Percentiles rank a stretch among this genome's conserved stretches.
phyloP scores from a whole-genome alignment of 768 basidiomycete species.

The Lepiota venenata region DNA sequence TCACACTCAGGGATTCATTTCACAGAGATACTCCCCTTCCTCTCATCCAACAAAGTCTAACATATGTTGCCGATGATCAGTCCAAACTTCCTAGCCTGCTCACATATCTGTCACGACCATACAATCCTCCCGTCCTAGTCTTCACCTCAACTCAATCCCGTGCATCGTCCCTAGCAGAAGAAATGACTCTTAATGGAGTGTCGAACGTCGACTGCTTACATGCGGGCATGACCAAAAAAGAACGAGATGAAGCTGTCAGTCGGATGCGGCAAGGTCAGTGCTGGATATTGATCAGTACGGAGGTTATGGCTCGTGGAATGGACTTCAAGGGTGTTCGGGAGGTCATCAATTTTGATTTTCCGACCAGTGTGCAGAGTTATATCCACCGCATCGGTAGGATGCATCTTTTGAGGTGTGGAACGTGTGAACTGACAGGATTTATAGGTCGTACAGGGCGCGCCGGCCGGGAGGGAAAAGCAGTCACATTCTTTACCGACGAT shows the following conservation, averaged over 20 bases:
- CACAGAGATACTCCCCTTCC: constrained; percentile 89
- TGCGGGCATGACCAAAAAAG: constrained; percentile 83
- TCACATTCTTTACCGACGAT: constrained; percentile 94
- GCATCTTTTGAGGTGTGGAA: not conserved
- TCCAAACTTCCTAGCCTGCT: constrained; percentile 93
- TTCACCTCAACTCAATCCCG: constrained; percentile 92
- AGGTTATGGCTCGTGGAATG: constrained; percentile 98
- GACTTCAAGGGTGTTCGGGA: constrained; percentile 94
- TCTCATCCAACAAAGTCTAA: constrained; percentile 83
- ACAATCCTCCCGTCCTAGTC: constrained; percentile 87
- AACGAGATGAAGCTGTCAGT: constrained; percentile 80
- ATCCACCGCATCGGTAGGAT: constrained; percentile 85
- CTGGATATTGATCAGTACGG: constrained; percentile 95
- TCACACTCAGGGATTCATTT: constrained; percentile 2
- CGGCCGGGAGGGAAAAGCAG: constrained; percentile 86
- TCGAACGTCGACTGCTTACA: constrained; percentile 87
- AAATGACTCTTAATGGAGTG: constrained; percentile 76
- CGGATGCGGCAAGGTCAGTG: constrained; percentile 88
- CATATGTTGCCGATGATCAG: constrained; percentile 88
- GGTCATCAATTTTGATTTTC: constrained; percentile 97
- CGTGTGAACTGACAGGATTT: constrained; percentile 7
- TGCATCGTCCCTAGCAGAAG: constrained; percentile 73
- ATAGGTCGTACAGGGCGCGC: constrained; percentile 93
- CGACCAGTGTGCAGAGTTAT: constrained; percentile 92
- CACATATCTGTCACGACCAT: constrained; percentile 73